Percentiles rank a stretch among this genome's conserved stretches.
Evolutionary conservation across 2,329 filamentous ascomycete species (phyloP).

Genomic region (Paramyrothecium roridum): DNA sequence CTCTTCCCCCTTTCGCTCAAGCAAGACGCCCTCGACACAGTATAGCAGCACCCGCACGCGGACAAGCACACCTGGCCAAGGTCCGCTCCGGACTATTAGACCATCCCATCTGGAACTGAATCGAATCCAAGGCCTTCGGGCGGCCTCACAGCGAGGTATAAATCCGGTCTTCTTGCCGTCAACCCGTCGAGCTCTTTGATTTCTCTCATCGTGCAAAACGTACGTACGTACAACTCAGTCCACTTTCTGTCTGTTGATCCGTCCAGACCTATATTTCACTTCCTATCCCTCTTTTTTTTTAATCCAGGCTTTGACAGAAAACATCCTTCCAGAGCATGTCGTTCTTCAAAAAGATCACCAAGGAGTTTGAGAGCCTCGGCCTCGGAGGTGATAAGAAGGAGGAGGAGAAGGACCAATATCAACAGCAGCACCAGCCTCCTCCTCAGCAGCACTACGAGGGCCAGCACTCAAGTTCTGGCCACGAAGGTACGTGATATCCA

Average conservation of each 20-base stretch:
- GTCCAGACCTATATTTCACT: too few species aligned
- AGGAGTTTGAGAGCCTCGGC: conserved; percentile 43
- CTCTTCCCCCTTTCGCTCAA: too few species aligned
- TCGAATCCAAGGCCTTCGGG: too few species aligned
- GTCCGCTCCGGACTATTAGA: too few species aligned
- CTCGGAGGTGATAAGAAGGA: conserved; percentile 26
- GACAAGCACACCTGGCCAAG: too few species aligned
- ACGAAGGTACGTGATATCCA: background rate
- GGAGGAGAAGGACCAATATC: conserved; percentile 28
- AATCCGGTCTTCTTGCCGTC: background rate
- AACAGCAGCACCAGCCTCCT: conserved; percentile 31
- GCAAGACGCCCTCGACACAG: too few species aligned
- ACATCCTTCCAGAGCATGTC: conserved; percentile 30
- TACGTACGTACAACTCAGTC: conserved; percentile 3
- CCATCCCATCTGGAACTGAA: too few species aligned
- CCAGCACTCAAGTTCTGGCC: background rate
- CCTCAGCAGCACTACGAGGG: conserved; percentile 11
- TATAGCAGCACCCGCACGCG: too few species aligned
- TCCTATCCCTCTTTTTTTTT: conserved; percentile 7
- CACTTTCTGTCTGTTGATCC: background rate
- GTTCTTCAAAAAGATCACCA: conserved; percentile 39
- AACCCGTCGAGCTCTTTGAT: background rate
- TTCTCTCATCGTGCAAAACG: conserved; percentile 2
- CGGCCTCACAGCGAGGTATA: background rate
- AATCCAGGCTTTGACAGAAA: background rate